Evolutionary conservation across 768 basidiomycete genomes (phyloP), one percentile per base, ranked within the genome.

Genomic region (Tricholoma sp.): DNA sequence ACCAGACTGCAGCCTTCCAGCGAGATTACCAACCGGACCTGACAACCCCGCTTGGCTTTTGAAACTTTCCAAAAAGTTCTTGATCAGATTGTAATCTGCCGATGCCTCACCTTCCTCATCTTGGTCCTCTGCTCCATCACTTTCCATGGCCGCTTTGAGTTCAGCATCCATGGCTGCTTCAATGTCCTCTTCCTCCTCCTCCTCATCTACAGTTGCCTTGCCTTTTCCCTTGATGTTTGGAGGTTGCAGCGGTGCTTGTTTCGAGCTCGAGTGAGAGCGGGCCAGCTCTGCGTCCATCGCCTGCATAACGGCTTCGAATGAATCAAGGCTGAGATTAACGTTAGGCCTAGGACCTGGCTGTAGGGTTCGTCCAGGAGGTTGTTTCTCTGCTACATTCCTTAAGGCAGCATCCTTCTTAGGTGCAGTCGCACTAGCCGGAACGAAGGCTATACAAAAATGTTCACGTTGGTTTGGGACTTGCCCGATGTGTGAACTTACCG

Each of bases 51-150:
- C 89, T 67, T 99, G 97, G 60, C 86, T 87, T 68, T 91, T 93
- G 78, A 92, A 98, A 71, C 94, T 96, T 75, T 97, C 94, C 70
- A 98, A 72, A 71, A 99, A 94, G 70, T 97, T 96, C 73, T 93
- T 96, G 76, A 98, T 96, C 65, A 98, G 74, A 63, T 86, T 86
- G 71, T 95, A 97, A 69, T 99, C 93, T 66, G 83, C 77, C 35
- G 77, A 76, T n/a, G 71, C 77, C 43, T 74, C 75, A 50, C n/a
- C 47, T 27, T 76, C 82, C 21, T 79, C 84, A n/a, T 84, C 83
- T 11, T 79, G 83, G 6, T 77, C 82, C 12, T 67, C 64, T 65
- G 77, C 43, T 63, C 81, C 66, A 50, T 67, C 75, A 56, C 63
- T 65, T 69, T 84, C 83, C 49, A 96, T 70, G 0, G 85, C 76